A percentile compares a stretch with the other conserved stretches of the same genome.
These are phyloP conservation scores for Aulographum hederae DNA, from an alignment of 2,329 filamentous ascomycete species.

Conservation along the genomic window DNA sequence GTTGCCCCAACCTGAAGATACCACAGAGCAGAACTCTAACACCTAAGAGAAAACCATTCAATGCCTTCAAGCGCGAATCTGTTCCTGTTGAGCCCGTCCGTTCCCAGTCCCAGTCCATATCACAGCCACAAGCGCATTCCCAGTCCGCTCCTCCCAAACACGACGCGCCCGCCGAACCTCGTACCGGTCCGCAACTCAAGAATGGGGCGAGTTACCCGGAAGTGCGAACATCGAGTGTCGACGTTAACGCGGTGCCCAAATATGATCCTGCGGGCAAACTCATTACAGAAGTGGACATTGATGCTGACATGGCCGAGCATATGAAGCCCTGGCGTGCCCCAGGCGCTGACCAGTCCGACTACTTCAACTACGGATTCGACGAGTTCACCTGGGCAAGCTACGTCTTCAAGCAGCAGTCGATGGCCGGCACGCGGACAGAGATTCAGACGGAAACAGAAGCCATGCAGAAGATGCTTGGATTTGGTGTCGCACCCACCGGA, in stretches of 20 bases:
- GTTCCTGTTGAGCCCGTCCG: too few relatives aligned
- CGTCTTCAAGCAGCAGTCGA: slow-evolving; percentile 66
- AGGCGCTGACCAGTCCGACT: slow-evolving; percentile 86
- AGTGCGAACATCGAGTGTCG: slow-evolving; percentile 57
- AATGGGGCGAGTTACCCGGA: slow-evolving; percentile 46
- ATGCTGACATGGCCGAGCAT: slow-evolving; percentile 39
- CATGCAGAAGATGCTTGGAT: too few relatives aligned
- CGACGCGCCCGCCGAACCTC: slow-evolving; percentile 10
- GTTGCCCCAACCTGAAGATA: too few relatives aligned
- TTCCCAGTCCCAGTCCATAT: too few relatives aligned
- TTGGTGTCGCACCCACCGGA: too few relatives aligned
- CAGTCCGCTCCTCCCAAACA: slow-evolving; percentile 10
- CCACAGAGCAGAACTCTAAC: too few relatives aligned
- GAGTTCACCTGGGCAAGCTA: slow-evolving; percentile 97
- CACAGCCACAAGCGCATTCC: background rate
- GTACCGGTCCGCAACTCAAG: too few relatives aligned
- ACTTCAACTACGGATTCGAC: slow-evolving; percentile 98
- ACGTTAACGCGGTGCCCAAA: slow-evolving; percentile 65
- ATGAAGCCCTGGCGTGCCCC: slow-evolving; percentile 93
- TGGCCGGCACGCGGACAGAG: too few relatives aligned
- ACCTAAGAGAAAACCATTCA: too few relatives aligned
- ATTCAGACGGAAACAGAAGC: too few relatives aligned
- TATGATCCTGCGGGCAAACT: slow-evolving; percentile 62
- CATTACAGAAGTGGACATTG: slow-evolving; percentile 37
- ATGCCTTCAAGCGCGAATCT: too few relatives aligned